Evolutionary conservation across 2,329 filamentous ascomycete genomes (phyloP).

Genomic region (Epichloe sylvatica): DNA sequence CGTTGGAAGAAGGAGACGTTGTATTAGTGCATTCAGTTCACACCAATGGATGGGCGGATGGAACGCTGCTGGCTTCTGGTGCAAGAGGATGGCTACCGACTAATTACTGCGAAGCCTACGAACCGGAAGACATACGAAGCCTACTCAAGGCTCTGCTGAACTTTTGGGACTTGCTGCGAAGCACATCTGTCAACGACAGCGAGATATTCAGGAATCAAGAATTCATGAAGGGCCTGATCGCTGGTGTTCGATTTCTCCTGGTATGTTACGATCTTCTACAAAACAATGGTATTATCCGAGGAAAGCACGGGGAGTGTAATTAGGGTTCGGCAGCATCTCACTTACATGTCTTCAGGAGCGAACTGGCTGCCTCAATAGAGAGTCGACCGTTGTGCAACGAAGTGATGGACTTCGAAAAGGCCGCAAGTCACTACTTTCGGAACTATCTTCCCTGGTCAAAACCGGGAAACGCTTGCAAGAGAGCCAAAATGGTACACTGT

Average conservation of each 20-base stretch:
- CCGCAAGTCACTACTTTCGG: conserved; percentile 76
- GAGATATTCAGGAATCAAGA: conserved; percentile 81
- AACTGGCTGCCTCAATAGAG: conserved; percentile 74
- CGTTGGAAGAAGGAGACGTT: conserved; percentile 80
- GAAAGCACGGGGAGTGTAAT: background rate
- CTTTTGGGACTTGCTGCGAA: conserved; percentile 82
- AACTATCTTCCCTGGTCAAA: conserved; percentile 80
- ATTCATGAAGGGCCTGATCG: conserved; percentile 87
- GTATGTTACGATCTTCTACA: conserved; percentile 37
- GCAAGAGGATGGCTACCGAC: conserved; percentile 91
- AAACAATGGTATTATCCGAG: background rate
- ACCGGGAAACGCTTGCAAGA: conserved; percentile 76
- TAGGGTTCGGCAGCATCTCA: conserved; percentile 4
- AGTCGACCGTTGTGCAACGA: conserved; percentile 59
- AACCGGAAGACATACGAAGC: conserved; percentile 73
- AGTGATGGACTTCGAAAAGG: conserved; percentile 65
- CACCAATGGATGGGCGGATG: conserved; percentile 96
- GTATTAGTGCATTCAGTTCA: conserved; percentile 93
- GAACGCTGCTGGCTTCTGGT: conserved; percentile 73
- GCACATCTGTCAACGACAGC: conserved; percentile 59
- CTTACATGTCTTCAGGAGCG: conserved; percentile 49
- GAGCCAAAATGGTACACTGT: conserved; percentile 38
- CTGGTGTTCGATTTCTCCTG: conserved; percentile 77
- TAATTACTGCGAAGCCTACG: conserved; percentile 94
- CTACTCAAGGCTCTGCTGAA: conserved; percentile 76